Conservation (phyloP, 2,329 filamentous ascomycete species). For the Apiospora pterosperma region DNA sequence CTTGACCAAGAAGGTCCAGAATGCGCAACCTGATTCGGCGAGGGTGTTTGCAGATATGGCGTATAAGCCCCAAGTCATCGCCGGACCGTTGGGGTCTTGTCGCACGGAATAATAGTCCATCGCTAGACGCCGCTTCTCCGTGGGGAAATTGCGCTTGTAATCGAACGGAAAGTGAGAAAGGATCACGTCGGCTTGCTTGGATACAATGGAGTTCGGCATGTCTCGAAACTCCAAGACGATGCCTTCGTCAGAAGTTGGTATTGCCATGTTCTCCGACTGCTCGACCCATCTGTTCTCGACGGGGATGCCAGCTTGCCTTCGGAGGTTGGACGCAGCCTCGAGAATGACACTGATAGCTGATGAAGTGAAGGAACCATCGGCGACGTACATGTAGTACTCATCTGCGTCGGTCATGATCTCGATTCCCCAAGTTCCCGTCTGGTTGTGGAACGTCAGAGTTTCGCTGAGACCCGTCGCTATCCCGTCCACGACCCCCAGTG, state of each 20-base stretch:
- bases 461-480: background rate
- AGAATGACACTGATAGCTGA: background rate
- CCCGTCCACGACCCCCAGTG: background rate
- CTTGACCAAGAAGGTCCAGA: constrained; percentile 4
- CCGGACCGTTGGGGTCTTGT: constrained; percentile 2
- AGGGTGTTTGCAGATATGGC: constrained; percentile 3
- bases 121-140: background rate
- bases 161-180: constrained; percentile 3
- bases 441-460: background rate
- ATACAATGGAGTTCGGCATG: constrained; percentile 1
- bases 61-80: constrained; percentile 3
- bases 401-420: constrained; percentile 6
- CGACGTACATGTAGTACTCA: constrained; percentile 6
- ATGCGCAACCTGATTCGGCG: background rate
- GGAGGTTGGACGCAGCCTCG: background rate
- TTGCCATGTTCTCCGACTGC: background rate
- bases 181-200: constrained; percentile 1
- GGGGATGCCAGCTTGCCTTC: background rate
- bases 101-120: constrained; percentile 4
- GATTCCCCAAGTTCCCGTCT: background rate
- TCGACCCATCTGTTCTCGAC: background rate
- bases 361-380: background rate
- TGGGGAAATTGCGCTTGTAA: background rate
- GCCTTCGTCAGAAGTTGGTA: background rate
- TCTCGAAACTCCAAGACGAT: background rate